Evolutionary conservation across 768 basidiomycete genomes (phyloP), one percentile per base, ranked within the genome.

Genomic region (Russula compacta): DNA sequence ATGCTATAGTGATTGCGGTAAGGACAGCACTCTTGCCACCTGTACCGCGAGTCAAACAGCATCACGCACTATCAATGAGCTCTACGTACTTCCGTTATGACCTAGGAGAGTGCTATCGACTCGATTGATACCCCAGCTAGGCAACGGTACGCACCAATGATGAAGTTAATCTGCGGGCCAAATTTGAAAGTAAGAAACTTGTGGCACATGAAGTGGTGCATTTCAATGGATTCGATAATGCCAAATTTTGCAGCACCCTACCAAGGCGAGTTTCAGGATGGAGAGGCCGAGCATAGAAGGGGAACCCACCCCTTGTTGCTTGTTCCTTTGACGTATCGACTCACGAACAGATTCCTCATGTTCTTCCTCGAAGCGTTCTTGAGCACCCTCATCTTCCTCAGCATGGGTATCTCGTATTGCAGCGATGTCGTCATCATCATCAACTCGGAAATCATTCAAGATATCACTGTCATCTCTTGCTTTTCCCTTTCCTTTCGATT

Each of bases 171-270:
- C 72, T 95, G 92, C 9, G 89, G 87, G 0, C 93, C 92, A 64
- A 98, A 92, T 2, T 81, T 79, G 73, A 97, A 91, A 1, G 80
- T 85, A 48, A 94, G 78, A 72, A 80, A 85, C 71, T 84, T 81
- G 74, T 98, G 95, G 72, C 94, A 97, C 94, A 98, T 95, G 75
- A 98, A 98, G 69, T 98, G 87, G 69, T 84, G 80, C 82, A 92
- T 84, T 69, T 93, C 87, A 46, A 97, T 81, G 38, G 80, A 78
- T 67, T 92, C 87, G 62, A 98, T 89, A 66, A 98, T 86, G 5
- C 95, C 95, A 67, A 86, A 82, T 53, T 95, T 87, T 6, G 94
- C 90, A 49, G 90, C 78, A 14, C 78, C 81, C 93, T 95, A 65
- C 3, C 43, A 8, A 32, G 9, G 35, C 24, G 6, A 52, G 33